These are phyloP conservation scores for Dichotomocladium elegans DNA, from an alignment of 371 early-diverging fungal species.

Conservation along the genomic window DNA sequence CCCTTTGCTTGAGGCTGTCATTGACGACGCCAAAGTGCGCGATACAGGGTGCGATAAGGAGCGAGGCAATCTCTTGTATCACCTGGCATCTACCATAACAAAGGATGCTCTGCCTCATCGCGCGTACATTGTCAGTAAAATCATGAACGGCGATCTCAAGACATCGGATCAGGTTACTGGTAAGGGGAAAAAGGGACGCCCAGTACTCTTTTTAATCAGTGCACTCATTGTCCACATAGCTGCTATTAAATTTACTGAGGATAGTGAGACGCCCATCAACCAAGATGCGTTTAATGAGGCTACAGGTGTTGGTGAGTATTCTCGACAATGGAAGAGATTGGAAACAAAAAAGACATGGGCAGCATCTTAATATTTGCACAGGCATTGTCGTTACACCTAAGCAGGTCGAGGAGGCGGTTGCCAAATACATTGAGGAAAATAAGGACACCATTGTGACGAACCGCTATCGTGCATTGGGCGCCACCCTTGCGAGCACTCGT, in stretches of 20 bases:
- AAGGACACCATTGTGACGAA: slow-evolving; percentile 73
- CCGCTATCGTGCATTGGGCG: slow-evolving; percentile 79
- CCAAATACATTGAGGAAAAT: slow-evolving; percentile 56
- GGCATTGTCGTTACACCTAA: slow-evolving; percentile 78
- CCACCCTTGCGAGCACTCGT: slow-evolving; percentile 69
- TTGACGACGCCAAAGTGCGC: slow-evolving; percentile 62
- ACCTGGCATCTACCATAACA: slow-evolving; percentile 82
- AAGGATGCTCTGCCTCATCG: slow-evolving; percentile 73
- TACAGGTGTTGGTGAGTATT: slow-evolving; percentile 90
- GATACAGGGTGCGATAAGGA: slow-evolving; percentile 63
- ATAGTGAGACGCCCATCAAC: slow-evolving; percentile 51
- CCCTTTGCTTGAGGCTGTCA: slow-evolving; percentile 64
- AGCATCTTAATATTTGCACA: slow-evolving; percentile 13
- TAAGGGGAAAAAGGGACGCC: slow-evolving; percentile 19
- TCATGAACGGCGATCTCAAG: slow-evolving; percentile 67
- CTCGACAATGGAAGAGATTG: not conserved
- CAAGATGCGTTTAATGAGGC: slow-evolving; percentile 71
- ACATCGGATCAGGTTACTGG: slow-evolving; percentile 89
- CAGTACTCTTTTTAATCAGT: not conserved
- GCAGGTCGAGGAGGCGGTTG: slow-evolving; percentile 54
- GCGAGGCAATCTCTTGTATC: slow-evolving; percentile 77
- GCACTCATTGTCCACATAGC: slow-evolving; percentile 53
- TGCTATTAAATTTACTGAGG: slow-evolving; percentile 84
- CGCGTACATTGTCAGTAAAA: slow-evolving; percentile 72
- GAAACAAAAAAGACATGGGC: too few relatives aligned